Base-by-base conservation (phyloP, 2,329 filamentous ascomycete genomes). In the Penicillium sp. region DNA sequence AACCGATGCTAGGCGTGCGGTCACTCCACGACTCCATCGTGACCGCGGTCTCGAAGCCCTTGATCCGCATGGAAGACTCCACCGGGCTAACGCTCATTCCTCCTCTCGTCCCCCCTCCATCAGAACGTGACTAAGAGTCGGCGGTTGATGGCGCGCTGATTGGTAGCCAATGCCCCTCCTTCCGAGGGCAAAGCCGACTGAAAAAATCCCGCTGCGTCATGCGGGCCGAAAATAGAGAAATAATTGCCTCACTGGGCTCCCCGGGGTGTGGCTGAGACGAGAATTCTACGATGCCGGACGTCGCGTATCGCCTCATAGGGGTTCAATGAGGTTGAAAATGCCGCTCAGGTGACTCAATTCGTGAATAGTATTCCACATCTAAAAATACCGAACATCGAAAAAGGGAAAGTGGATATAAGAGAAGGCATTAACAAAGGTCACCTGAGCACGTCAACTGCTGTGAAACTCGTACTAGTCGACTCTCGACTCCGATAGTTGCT, bases 161-260 rank as follows among this genome's bases (percentile, higher is more conserved):
- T 63, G 60, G 61, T 38, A 43, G 23, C 18, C 15, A 54, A 34
- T 53, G 57, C 57, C 60, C 60, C 57, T 61, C 58, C 42, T 53
- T 54, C 60, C 59, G 59, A 61, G 42, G 52, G 47, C 33, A 47
- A 56, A 55, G 54, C 59, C 60, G 57, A 58, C 38, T 43, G 33
- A 38, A 49, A 61, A 62, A 63, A 63, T 60, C 53, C 60, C 60
- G 59, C 58, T 62, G 60, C 61, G 61, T 64, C 61, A 64, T 64
- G 60, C 60, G 61, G 61, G 58, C 61, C 59, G 61, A 60, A 61
- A 59, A 59, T 54, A 59, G 53, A 45, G 42, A 42, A 42, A 57
- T 36, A 63, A 64, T 63, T 64, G 55, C 61, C 61, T 64, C 61
- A 61, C 33, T 42, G 34, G 44, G 39, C 1, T 13, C 13, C 36